phyloP scores from a whole-genome alignment of 495 filamentous ascomycete species.

The Tirmania nivea region DNA sequence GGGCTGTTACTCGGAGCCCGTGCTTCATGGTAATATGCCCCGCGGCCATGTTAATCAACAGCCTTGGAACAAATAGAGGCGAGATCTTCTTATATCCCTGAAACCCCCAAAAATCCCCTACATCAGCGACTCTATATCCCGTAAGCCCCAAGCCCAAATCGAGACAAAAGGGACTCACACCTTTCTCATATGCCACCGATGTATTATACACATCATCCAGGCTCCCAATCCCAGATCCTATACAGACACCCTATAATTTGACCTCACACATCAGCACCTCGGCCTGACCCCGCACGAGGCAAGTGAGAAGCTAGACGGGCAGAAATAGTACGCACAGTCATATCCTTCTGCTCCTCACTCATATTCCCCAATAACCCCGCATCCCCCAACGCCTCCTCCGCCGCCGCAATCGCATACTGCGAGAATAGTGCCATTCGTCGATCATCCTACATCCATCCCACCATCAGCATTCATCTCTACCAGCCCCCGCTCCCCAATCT shows the following conservation, averaged over 20 bases:
- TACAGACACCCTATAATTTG: constrained; percentile 44
- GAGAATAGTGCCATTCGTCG: constrained; percentile 52
- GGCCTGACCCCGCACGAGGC: not conserved
- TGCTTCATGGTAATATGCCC: constrained; percentile 87
- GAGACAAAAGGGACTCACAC: constrained; percentile 28
- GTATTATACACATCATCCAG: constrained; percentile 74
- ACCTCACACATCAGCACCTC: too few relatives aligned
- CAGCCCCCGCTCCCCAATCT: too few relatives aligned
- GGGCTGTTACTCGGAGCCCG: constrained; percentile 41
- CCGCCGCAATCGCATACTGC: constrained; percentile 73
- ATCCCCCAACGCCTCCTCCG: constrained; percentile 70
- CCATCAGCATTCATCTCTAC: too few relatives aligned
- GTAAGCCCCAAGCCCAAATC: not conserved
- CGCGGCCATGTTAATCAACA: constrained; percentile 84
- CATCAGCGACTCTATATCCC: not conserved
- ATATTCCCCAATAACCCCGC: constrained; percentile 49
- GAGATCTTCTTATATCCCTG: constrained; percentile 83
- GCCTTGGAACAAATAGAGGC: constrained; percentile 73
- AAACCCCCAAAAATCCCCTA: not conserved
- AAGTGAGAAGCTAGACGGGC: not conserved
- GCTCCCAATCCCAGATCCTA: constrained; percentile 93
- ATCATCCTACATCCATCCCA: not conserved
- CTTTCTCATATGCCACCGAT: constrained; percentile 49
- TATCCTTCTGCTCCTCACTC: constrained; percentile 38
- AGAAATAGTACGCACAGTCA: constrained; percentile 27